Conservation (phyloP, 2,329 filamentous ascomycete genomes). For the Hypoxylon sp. region DNA sequence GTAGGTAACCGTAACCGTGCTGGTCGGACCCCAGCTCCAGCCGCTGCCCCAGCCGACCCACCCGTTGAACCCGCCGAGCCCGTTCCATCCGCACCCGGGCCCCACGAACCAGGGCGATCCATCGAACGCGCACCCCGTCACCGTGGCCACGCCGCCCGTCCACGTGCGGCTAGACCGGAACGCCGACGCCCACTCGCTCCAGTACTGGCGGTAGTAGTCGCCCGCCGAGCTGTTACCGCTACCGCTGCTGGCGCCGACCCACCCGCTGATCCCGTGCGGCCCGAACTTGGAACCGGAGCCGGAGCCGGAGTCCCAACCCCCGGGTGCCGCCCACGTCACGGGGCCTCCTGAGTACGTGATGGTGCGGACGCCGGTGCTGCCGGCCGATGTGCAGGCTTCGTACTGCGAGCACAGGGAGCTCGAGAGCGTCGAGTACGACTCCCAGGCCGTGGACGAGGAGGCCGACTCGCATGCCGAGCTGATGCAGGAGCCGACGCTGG, state of each 20-base stretch:
- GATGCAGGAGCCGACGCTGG: conserved; percentile 48
- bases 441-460: conserved; percentile 43
- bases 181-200: conserved; percentile 50
- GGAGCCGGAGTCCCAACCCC: conserved; percentile 46
- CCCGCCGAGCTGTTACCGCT: conserved; percentile 15
- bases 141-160: conserved; percentile 55
- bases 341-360: conserved; percentile 52
- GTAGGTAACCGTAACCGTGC: conserved; percentile 52
- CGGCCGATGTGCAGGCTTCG: conserved; percentile 54
- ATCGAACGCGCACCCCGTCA: conserved; percentile 57
- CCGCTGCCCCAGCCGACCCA: conserved; percentile 57
- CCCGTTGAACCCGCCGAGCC: conserved; percentile 52
- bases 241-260: neutral
- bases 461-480: conserved; percentile 46
- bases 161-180: conserved; percentile 51
- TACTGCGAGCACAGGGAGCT: conserved; percentile 57
- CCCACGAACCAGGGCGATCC: conserved; percentile 57
- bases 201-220: conserved; percentile 42
- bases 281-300: conserved; percentile 29
- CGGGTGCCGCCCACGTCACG: conserved; percentile 52
- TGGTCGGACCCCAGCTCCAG: conserved; percentile 55
- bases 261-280: conserved; percentile 9
- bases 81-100: conserved; percentile 53
- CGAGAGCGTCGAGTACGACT: conserved; percentile 53
- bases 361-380: conserved; percentile 56